Percentiles rank a stretch among this genome's conserved stretches.
Conservation (phyloP, 768 basidiomycete species). For the Naganishia antarctica region DNA sequence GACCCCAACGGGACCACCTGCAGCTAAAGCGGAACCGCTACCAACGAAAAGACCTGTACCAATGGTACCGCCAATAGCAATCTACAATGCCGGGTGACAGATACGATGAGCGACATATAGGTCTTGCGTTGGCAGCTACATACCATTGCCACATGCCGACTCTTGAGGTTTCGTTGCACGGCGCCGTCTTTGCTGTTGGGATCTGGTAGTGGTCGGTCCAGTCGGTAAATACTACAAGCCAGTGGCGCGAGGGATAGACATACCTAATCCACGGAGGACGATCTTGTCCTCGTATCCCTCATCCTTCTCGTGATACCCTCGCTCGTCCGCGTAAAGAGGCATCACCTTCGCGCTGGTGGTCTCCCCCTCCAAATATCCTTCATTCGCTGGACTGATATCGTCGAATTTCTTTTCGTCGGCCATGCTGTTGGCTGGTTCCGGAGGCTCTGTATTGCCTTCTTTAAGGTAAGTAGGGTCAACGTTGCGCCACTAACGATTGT, state of each 20-base stretch:
- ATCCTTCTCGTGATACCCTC: slow-evolving; percentile 17
- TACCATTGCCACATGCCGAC: slow-evolving; percentile 47
- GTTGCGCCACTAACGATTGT: too few relatives aligned
- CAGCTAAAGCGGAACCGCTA: slow-evolving; percentile 38
- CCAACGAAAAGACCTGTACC: slow-evolving; percentile 49
- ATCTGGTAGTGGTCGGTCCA: slow-evolving; percentile 1
- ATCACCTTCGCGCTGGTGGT: slow-evolving; percentile 13
- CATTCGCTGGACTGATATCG: slow-evolving; percentile 1
- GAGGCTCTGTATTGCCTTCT: not conserved
- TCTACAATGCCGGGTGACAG: slow-evolving; percentile 17
- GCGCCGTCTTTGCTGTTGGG: slow-evolving; percentile 28
- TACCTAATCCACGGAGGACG: slow-evolving; percentile 1
- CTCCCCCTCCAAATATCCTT: not conserved
- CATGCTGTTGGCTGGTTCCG: not conserved
- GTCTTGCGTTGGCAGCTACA: not conserved
- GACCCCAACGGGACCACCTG: slow-evolving; percentile 44
- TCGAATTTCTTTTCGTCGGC: slow-evolving; percentile 19
- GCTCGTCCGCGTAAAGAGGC: slow-evolving; percentile 19
- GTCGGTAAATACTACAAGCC: not conserved
- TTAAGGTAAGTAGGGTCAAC: too few relatives aligned
- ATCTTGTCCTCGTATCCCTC: slow-evolving; percentile 3
- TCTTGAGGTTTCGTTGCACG: slow-evolving; percentile 45
- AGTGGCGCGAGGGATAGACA: not conserved
- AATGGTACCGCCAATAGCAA: slow-evolving; percentile 49
- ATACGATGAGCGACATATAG: not conserved